A percentile compares a stretch with the other conserved stretches of the same genome.
Evolutionary conservation across 2,329 filamentous ascomycete species (phyloP).

Genomic region (Phialemoniopsis sp.): DNA sequence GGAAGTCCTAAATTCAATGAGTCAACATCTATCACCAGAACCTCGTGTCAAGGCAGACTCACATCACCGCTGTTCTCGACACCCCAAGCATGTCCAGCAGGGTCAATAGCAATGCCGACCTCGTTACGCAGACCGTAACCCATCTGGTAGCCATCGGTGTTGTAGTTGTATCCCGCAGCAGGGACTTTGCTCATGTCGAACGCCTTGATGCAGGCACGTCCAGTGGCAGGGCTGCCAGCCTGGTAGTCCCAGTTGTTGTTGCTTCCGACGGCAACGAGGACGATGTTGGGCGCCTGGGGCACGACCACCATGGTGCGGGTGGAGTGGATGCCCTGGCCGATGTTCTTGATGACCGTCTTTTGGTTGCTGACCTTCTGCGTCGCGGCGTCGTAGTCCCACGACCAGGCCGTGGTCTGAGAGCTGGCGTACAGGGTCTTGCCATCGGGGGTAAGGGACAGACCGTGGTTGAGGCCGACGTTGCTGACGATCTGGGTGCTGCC

Average conservation of each 20-base stretch:
- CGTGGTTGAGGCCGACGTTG: conserved; percentile 25
- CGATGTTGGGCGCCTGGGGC: conserved; percentile 23
- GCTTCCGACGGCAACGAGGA: conserved; percentile 26
- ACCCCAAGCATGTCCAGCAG: conserved; percentile 39
- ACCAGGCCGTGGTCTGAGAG: conserved; percentile 35
- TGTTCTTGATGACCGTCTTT: conserved; percentile 24
- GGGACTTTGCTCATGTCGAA: conserved; percentile 26
- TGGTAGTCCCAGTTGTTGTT: conserved; percentile 25
- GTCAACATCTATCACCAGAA: not conserved
- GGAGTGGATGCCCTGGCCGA: conserved; percentile 27
- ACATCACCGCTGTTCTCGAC: conserved; percentile 40
- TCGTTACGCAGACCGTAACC: conserved; percentile 50
- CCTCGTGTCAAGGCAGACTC: not conserved
- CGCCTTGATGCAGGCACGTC: conserved; percentile 28
- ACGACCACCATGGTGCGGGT: conserved; percentile 26
- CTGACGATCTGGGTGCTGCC: conserved; percentile 19
- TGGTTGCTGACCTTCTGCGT: conserved; percentile 35
- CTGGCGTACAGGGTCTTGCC: conserved; percentile 27
- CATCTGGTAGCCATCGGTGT: conserved; percentile 23
- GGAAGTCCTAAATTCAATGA: conserved; percentile 31
- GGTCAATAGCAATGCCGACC: conserved; percentile 52
- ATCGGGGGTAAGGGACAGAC: conserved; percentile 26
- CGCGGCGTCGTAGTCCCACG: conserved; percentile 49
- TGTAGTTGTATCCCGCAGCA: conserved; percentile 23
- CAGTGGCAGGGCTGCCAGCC: conserved; percentile 19